phyloP scores from a whole-genome alignment of 2,329 filamentous ascomycete genomes.

The Pseudocercospora vitis region DNA sequence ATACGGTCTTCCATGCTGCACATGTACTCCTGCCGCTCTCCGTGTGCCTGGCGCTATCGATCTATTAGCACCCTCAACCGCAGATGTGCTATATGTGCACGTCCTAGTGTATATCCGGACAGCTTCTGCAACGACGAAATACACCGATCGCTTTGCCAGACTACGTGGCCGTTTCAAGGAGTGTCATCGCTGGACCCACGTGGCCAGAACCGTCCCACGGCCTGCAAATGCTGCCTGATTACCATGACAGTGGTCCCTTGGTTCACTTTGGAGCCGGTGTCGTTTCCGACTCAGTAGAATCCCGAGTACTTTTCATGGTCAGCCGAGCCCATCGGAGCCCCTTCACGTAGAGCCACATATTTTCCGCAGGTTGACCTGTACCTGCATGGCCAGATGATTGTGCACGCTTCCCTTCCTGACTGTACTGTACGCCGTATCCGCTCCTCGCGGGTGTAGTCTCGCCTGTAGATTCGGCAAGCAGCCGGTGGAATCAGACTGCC shows the following conservation, averaged over 20 bases:
- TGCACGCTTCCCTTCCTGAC: too few species aligned
- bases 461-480: too few species aligned
- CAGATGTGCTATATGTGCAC: not conserved
- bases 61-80: not conserved
- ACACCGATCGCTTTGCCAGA: too few species aligned
- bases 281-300: not conserved
- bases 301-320: not conserved
- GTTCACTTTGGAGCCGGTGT: not conserved
- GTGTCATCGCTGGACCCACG: too few species aligned
- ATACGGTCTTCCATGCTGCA: not conserved
- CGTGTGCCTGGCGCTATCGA: constrained; percentile 2
- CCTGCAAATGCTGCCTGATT: too few species aligned
- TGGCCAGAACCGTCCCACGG: too few species aligned
- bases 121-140: too few species aligned
- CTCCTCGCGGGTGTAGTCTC: too few species aligned
- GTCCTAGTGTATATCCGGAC: not conserved
- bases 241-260: too few species aligned
- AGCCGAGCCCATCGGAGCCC: not conserved
- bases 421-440: too few species aligned
- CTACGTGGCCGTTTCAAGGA: too few species aligned
- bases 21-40: not conserved
- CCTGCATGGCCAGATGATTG: not conserved
- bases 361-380: not conserved
- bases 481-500: not conserved
- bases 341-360: not conserved